Base-by-base conservation (phyloP, 2,329 filamentous ascomycete species). In the Peltaster fructicola region DNA sequence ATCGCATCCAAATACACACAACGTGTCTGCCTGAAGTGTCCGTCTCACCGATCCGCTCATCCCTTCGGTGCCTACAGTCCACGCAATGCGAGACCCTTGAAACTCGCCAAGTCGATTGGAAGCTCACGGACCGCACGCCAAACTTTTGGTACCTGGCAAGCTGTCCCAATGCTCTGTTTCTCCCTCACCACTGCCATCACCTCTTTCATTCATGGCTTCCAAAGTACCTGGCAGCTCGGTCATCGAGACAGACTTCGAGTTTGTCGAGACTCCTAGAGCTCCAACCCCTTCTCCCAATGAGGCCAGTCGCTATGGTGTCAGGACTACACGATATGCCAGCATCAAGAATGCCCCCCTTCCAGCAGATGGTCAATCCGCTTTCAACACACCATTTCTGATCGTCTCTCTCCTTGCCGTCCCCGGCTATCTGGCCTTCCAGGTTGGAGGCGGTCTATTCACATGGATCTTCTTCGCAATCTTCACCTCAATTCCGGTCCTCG, bases 281-380 rank as follows among this genome's bases (percentile, higher is more conserved):
- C 53, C 62, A 24, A 53, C 48, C 26, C 59, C 59, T 32, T n/a
- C n/a, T n/a, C 53, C 54, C 31, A 55, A 59, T 24, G 57, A 63
- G 29, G 44, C 54, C 24, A 59, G 61, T 26, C 54, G 69, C 37
- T 71, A 60, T 44, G 68, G 68, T 43, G 68, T 74, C 27, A 54
- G 60, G 38, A 69, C 63, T 19, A 73, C 69, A 25, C 56, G 90
- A 84, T 85, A 71, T 45, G 75, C 80, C 15, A 59, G 81, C 33
- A 95, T 95, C 58, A 79, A 90, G 51, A 95, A 95, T 69, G 79
- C 73, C 23, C 82, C 88, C 37, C 70, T 95, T 20, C 88, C 88
- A 17, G 85, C 84, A 37, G 88, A 98, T 52, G 79, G 71, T 24
- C 60, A 81, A 25, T 78, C 82, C 37, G 73, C 61, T 54, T 98